Evolutionary conservation across 73 alveolate species (phyloP).

Genomic region (Paramecium biaurelia): DNA sequence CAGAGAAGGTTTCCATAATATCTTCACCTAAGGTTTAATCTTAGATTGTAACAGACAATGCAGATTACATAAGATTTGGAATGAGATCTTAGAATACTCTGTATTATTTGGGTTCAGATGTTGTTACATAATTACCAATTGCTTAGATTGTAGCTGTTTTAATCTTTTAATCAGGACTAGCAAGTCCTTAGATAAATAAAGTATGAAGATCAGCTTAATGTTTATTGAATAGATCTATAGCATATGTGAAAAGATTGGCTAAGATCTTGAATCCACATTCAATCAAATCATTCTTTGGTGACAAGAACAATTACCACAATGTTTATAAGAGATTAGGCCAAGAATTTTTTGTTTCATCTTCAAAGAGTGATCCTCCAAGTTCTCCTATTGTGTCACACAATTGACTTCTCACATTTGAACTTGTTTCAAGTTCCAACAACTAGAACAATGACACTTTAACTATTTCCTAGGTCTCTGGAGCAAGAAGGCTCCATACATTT

Average conservation of each 20-base stretch:
- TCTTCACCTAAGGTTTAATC: conserved; percentile 80
- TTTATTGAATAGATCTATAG: conserved; percentile 45
- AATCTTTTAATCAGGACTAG: conserved; percentile 62
- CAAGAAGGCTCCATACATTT: conserved; percentile 69
- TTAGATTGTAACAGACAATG: conserved; percentile 63
- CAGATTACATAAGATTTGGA: conserved; percentile 71
- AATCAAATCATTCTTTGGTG: conserved; percentile 30
- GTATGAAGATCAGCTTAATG: conserved; percentile 49
- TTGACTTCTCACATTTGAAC: conserved; percentile 65
- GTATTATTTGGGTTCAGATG: conserved; percentile 75
- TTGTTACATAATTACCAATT: conserved; percentile 56
- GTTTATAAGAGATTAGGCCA: conserved; percentile 61
- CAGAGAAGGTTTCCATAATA: conserved; percentile 77
- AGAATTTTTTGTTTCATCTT: conserved; percentile 54
- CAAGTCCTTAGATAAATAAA: conserved; percentile 61
- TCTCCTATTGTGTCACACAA: conserved; percentile 81
- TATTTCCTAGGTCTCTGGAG: conserved; percentile 63
- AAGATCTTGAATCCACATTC: conserved; percentile 61
- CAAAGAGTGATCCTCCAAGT: conserved; percentile 62
- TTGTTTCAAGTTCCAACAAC: conserved; percentile 54
- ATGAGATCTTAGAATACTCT: conserved; percentile 68
- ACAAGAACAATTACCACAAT: conserved; percentile 58
- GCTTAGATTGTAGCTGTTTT: conserved; percentile 61
- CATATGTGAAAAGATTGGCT: conserved; percentile 62
- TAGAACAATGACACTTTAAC: conserved; percentile 67